Conservation (phyloP, 345 rosid genomes). For the Barbarea vulgaris region DNA sequence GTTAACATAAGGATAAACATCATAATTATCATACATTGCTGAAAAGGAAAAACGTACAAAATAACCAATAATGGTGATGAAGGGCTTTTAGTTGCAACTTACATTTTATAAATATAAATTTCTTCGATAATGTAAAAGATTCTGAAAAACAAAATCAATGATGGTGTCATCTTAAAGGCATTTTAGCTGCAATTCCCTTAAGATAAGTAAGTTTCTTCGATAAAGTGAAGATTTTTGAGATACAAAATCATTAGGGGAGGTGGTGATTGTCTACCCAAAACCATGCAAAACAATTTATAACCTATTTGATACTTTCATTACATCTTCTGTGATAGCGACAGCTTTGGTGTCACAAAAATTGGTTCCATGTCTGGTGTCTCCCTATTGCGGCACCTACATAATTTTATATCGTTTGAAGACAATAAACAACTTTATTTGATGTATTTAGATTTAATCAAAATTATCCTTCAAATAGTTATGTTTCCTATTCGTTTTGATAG, state of each 20-base stretch:
- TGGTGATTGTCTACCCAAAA: slow-evolving; percentile 29
- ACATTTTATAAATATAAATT: background rate
- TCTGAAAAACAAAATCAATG: slow-evolving; percentile 21
- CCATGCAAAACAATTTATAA: slow-evolving; percentile 17
- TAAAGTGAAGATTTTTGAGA: slow-evolving; percentile 25
- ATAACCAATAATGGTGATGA: slow-evolving; percentile 17
- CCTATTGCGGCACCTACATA: slow-evolving; percentile 25
- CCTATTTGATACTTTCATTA: slow-evolving; percentile 18
- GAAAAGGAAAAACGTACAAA: background rate
- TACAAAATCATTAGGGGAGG: slow-evolving; percentile 37
- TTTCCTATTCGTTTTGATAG: slow-evolving; percentile 14
- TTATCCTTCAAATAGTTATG: background rate
- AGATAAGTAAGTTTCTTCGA: slow-evolving; percentile 20
- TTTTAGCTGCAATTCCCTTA: slow-evolving; percentile 25
- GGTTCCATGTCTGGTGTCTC: slow-evolving; percentile 33
- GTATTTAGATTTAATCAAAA: background rate
- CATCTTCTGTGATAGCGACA: slow-evolving; percentile 41
- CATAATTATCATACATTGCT: slow-evolving; percentile 15
- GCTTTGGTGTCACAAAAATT: slow-evolving; percentile 18
- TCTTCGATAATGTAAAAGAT: slow-evolving; percentile 11
- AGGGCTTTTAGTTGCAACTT: slow-evolving; percentile 21
- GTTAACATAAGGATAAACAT: slow-evolving; percentile 16
- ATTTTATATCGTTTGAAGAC: slow-evolving; percentile 7
- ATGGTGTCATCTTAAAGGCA: slow-evolving; percentile 41
- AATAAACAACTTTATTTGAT: slow-evolving; percentile 13